phyloP scores from a whole-genome alignment of 2,329 filamentous ascomycete genomes.

The Acrocalymma vagum region DNA sequence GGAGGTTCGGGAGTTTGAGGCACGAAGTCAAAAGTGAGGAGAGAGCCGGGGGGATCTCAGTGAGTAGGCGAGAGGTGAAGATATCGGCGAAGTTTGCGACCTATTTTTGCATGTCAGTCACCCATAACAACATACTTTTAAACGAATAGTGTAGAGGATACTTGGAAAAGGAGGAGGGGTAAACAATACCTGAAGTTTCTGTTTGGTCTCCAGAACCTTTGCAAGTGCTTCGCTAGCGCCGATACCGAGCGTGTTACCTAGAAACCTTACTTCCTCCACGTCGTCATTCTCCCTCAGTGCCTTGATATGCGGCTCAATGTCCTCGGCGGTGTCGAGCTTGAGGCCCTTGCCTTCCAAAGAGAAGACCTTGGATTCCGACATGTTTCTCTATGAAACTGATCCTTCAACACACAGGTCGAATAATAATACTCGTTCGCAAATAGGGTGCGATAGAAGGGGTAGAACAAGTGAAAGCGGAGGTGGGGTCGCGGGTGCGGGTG shows the following conservation, averaged over 20 bases:
- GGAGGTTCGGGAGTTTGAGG: conserved; percentile 83
- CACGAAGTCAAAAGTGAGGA: conserved; percentile 85
- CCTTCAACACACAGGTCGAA: conserved; percentile 2
- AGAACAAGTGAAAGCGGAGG: conserved; percentile 1
- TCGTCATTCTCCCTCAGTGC: conserved; percentile 75
- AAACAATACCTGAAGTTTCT: conserved; percentile 72
- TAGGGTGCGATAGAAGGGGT: background rate
- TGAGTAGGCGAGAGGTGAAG: conserved; percentile 92
- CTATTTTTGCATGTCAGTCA: conserved; percentile 49
- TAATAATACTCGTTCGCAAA: background rate
- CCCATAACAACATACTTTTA: background rate
- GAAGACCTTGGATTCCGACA: conserved; percentile 72
- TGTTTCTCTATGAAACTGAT: conserved; percentile 27
- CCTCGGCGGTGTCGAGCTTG: conserved; percentile 88
- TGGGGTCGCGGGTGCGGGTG: conserved; percentile 5
- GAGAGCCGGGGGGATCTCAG: conserved; percentile 91
- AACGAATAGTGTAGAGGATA: conserved; percentile 9
- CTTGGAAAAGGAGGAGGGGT: conserved; percentile 3
- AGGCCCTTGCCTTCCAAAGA: conserved; percentile 90
- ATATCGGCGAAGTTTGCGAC: conserved; percentile 94
- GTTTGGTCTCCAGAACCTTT: conserved; percentile 83
- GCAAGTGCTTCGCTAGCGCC: conserved; percentile 87
- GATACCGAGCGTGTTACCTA: conserved; percentile 92
- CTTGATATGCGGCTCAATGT: conserved; percentile 85
- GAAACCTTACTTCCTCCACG: conserved; percentile 84